Percentiles rank a stretch among this genome's conserved stretches.
Evolutionary conservation across 2,329 filamentous ascomycete species (phyloP).

Genomic region (Colletotrichum sp.): DNA sequence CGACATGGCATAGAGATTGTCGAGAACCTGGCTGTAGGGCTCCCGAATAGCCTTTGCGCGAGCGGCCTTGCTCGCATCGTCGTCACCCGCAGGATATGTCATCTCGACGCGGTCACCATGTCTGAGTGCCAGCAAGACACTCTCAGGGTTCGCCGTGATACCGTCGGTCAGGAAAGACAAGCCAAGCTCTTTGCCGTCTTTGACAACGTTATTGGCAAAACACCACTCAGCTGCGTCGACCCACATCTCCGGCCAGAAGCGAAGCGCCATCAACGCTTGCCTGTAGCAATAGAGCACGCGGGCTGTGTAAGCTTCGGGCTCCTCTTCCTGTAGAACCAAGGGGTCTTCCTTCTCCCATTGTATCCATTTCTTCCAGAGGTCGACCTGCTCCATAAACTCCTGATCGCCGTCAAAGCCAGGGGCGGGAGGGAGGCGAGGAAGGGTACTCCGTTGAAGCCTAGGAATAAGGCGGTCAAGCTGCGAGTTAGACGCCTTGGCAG

Average conservation of each 20-base stretch:
- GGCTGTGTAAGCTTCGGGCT: conserved; percentile 74
- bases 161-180: conserved; percentile 82
- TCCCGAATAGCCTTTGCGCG: conserved; percentile 81
- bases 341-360: conserved; percentile 95
- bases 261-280: conserved; percentile 88
- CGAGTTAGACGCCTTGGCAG: conserved; percentile 87
- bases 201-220: conserved; percentile 73
- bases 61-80: conserved; percentile 73
- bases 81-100: conserved; percentile 77
- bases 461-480: conserved; percentile 88
- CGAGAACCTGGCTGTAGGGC: conserved; percentile 82
- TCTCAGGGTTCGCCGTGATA: conserved; percentile 90
- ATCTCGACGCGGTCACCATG: conserved; percentile 87
- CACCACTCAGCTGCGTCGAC: conserved; percentile 94
- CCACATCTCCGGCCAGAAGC: conserved; percentile 97
- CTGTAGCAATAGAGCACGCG: conserved; percentile 91
- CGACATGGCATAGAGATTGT: conserved; percentile 86
- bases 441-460: conserved; percentile 75
- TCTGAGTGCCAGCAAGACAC: conserved; percentile 86
- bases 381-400: conserved; percentile 83
- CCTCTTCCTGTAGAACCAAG: conserved; percentile 83
- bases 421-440: conserved; percentile 82
- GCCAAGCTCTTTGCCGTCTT: conserved; percentile 67
- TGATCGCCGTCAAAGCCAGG: conserved; percentile 86
- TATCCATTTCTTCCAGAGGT: conserved; percentile 93